Evolutionary conservation across 805 yeast species (phyloP).

Genomic region (Teunomyces panamensis): DNA sequence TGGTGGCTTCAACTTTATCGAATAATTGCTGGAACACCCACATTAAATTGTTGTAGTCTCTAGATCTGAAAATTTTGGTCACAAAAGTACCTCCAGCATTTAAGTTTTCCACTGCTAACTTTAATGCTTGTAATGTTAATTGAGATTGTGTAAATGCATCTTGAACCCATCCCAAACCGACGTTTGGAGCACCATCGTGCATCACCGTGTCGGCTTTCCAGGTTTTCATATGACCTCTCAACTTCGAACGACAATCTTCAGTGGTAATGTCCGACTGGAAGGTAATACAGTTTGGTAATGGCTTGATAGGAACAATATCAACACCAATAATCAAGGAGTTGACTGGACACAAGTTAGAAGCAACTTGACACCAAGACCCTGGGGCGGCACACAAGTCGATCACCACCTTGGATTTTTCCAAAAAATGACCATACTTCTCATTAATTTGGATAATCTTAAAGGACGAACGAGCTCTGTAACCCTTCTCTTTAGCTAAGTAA

Average conservation of each 20-base stretch:
- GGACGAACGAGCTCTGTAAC: slow-evolving; percentile 98
- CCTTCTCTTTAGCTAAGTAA: slow-evolving; percentile 94
- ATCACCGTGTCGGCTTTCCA: slow-evolving; percentile 98
- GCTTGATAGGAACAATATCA: slow-evolving; percentile 96
- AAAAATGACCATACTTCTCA: slow-evolving; percentile 93
- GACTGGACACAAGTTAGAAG: slow-evolving; percentile 87
- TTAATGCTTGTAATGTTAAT: slow-evolving; percentile 88
- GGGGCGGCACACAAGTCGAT: slow-evolving; percentile 99
- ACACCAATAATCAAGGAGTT: slow-evolving; percentile 95
- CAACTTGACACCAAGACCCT: slow-evolving; percentile 99
- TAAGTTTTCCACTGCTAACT: slow-evolving; percentile 90
- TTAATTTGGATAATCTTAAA: slow-evolving; percentile 93
- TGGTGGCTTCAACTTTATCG: slow-evolving; percentile 96
- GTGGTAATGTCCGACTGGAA: slow-evolving; percentile 98
- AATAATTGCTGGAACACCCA: slow-evolving; percentile 98
- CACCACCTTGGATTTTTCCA: slow-evolving; percentile 92
- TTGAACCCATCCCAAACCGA: slow-evolving; percentile 99
- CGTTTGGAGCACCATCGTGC: slow-evolving; percentile 99
- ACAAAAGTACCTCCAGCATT: slow-evolving; percentile 92
- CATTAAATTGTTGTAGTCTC: slow-evolving; percentile 93
- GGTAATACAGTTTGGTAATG: slow-evolving; percentile 91
- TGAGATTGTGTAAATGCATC: slow-evolving; percentile 99
- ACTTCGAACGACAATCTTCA: slow-evolving; percentile 91
- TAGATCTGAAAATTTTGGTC: slow-evolving; percentile 96
- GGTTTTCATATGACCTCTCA: slow-evolving; percentile 94